Conservation (phyloP, 495 filamentous ascomycete genomes). For the Neurospora intermedia region DNA sequence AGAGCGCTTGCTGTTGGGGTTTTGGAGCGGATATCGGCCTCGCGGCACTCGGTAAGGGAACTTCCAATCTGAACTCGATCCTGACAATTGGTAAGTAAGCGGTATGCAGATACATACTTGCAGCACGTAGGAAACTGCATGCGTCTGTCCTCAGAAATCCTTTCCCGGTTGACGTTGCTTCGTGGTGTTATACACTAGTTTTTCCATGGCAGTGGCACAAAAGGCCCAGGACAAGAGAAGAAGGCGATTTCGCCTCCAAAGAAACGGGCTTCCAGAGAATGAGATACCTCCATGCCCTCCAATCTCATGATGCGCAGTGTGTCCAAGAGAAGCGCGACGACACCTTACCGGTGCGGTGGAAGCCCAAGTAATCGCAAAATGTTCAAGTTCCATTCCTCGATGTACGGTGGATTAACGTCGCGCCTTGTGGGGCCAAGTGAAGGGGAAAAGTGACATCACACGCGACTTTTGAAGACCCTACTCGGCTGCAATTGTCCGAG, state of each 20-base stretch:
- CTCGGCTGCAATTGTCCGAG: neutral
- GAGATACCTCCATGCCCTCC: neutral
- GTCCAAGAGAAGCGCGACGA: neutral
- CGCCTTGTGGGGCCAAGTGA: neutral
- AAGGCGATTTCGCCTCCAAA: neutral
- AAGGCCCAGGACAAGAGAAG: neutral
- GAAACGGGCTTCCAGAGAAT: neutral
- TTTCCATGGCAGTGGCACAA: neutral
- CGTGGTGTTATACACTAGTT: neutral
- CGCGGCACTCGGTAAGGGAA: neutral
- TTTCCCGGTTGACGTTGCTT: neutral
- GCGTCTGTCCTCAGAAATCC: neutral
- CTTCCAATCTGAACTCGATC: neutral
- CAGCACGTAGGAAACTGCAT: neutral
- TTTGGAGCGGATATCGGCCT: neutral
- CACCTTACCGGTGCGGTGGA: neutral
- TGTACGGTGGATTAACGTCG: neutral
- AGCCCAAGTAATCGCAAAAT: neutral
- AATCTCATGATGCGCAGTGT: neutral
- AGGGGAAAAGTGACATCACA: neutral
- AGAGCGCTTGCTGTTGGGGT: neutral
- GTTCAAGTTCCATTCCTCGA: neutral
- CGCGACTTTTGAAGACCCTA: neutral
- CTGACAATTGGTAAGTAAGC: neutral
- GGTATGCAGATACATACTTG: neutral